Evolutionary conservation across 441 rosid genomes (phyloP), one percentile per base, ranked within the genome.

Genomic region (Gossypium trilobum): DNA sequence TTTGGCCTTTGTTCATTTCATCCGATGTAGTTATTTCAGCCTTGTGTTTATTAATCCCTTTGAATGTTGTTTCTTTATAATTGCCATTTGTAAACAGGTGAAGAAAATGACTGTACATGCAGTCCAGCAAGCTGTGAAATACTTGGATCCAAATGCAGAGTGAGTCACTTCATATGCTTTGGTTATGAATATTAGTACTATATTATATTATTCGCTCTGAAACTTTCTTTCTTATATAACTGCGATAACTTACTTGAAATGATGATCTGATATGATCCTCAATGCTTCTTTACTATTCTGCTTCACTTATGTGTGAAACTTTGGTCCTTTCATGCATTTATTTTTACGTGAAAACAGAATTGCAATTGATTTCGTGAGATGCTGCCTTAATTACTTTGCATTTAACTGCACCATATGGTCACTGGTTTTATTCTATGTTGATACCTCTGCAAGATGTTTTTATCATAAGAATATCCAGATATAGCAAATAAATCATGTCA

Each of bases 41-140:
- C 17, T 64, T 20, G 31, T 13, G 39, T 22, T 25, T 66, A 22
- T 17, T 16, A 10, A 8, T 17, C 20, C 59, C 61, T 67, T 23
- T 7, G 23, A 48, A 14, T 50, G 22, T 48, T 25, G 52, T 25
- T 52, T 6, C 31, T 11, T 39, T 10, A 4, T 4, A 39, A 42
- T 9, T 17, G 11, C 33, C 16, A 3, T 29, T 2, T 61, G 14
- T 58, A 56, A 51, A 51, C 84, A 83, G 86, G 78, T 83, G 60
- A 78, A 76, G 74, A 80, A 83, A 73, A 80, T 78, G 82, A 42
- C 27, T 59, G 64, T 80, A 2, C 44, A 78, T 69, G 75, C 86
- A 14, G 27, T 71, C 36, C 39, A 39, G 10, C 31, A 42, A 27
- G 84, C 82, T 69, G 70, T 78, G 27, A 22, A 70, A 22, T 11